These are phyloP conservation scores for Trichosanthes truncata DNA, from an alignment of 306 rosid genomes.

Conservation along the genomic window DNA sequence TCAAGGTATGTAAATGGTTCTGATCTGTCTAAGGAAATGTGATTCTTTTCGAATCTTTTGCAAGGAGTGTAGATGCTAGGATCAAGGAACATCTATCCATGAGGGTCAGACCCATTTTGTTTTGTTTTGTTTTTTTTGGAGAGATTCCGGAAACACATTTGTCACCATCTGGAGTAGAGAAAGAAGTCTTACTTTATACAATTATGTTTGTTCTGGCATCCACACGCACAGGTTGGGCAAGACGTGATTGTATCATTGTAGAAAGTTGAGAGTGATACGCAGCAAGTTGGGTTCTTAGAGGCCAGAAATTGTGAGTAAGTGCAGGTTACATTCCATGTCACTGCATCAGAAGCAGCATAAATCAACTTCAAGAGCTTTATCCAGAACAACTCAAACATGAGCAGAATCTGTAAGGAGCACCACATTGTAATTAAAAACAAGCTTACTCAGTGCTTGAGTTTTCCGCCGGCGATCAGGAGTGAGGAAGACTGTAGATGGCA, in stretches of 20 bases:
- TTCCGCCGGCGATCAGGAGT: conserved; percentile 47
- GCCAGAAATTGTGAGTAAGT: conserved; percentile 90
- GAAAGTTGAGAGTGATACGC: conserved; percentile 91
- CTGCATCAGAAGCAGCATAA: conserved; percentile 30
- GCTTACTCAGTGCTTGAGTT: conserved; percentile 61
- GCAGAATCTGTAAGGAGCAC: neutral
- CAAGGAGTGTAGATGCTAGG: neutral
- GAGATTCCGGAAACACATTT: neutral
- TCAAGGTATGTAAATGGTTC: neutral
- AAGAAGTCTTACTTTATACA: conserved; percentile 57
- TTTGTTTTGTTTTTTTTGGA: neutral
- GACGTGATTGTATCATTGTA: conserved; percentile 64
- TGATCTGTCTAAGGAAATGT: neutral
- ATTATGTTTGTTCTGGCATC: conserved; percentile 62
- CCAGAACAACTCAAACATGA: neutral
- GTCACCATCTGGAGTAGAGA: conserved; percentile 3
- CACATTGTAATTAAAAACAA: neutral
- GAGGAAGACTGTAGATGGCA: conserved; percentile 46
- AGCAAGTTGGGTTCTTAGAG: conserved; percentile 79
- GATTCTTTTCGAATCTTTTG: neutral
- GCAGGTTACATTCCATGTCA: conserved; percentile 96
- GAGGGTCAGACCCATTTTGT: neutral
- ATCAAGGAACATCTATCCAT: neutral
- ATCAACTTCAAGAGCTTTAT: neutral
- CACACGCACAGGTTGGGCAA: conserved; percentile 86